Conservation (phyloP, 2,329 filamentous ascomycete species). For the Ophiosphaerella herpotricha region DNA sequence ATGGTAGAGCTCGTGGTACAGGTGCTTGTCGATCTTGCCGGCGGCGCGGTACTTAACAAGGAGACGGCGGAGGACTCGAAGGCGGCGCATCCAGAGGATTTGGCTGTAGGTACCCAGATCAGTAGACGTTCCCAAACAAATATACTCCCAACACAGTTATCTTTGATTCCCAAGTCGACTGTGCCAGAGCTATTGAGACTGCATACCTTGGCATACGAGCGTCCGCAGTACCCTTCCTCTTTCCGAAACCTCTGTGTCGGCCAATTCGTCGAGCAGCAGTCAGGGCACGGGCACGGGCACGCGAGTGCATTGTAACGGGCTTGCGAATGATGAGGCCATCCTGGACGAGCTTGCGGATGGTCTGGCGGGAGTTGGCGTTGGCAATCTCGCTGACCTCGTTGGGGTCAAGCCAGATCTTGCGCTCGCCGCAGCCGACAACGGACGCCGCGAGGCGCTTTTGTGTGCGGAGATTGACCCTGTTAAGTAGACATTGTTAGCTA, state of each 20-base stretch:
- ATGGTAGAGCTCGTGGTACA: slow-evolving; percentile 99
- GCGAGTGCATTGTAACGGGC: slow-evolving; percentile 99
- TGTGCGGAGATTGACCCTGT: slow-evolving; percentile 98
- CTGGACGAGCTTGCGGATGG: slow-evolving; percentile 98
- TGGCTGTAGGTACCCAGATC: slow-evolving; percentile 64
- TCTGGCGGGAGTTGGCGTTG: slow-evolving; percentile 99
- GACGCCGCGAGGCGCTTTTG: slow-evolving; percentile 99
- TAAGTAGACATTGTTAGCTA: slow-evolving; percentile 37
- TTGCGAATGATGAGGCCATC: slow-evolving; percentile 99
- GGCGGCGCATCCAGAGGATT: slow-evolving; percentile 99
- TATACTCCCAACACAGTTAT: slow-evolving; percentile 9
- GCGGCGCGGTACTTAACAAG: slow-evolving; percentile 99
- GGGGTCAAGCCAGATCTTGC: slow-evolving; percentile 99
- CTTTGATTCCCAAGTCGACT: slow-evolving; percentile 8
- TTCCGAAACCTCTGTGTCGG: slow-evolving; percentile 98
- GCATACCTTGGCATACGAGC: slow-evolving; percentile 97
- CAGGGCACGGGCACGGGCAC: slow-evolving; percentile 92
- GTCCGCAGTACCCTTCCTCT: slow-evolving; percentile 99
- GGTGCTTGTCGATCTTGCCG: slow-evolving; percentile 99
- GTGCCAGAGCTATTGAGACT: slow-evolving; percentile 21
- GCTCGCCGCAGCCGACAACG: slow-evolving; percentile 98
- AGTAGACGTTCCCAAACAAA: slow-evolving; percentile 30
- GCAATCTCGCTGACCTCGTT: slow-evolving; percentile 99
- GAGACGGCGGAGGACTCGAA: slow-evolving; percentile 97
- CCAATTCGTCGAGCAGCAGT: slow-evolving; percentile 93